Evolutionary conservation across 2,329 filamentous ascomycete species (phyloP), one percentile per base, ranked within the genome.

Genomic region (Aspergillus ochraceus): DNA sequence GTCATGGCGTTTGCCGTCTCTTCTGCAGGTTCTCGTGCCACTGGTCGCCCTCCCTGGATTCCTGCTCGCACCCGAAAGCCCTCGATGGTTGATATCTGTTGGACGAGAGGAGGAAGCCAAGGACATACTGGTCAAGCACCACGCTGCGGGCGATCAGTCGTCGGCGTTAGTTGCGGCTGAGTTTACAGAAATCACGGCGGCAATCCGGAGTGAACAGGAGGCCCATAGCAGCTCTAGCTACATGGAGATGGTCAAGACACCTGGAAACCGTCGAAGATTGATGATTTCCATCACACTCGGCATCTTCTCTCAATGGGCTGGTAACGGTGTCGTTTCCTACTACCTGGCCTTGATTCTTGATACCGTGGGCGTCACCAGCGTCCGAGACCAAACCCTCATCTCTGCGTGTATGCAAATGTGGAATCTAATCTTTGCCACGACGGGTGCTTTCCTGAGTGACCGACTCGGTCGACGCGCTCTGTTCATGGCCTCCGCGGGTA

Each of bases 311-410:
- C 64, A 70, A 39, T 70, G 68, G 69, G 62, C 63, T n/a, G 69
- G 69, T 32, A 70, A 70, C 47, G 71, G 70, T 46, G 66, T 67
- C 14, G 61, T 68, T 20, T 57, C 61, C 14, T 67, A 66, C 54
- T 70, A 67, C 30, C 50, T 65, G 6, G 46, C 59, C 11, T 60
- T 59, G 14, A 66, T 66, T 1, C 52, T 69, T 14, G 54, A 60
- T 10, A 58, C 59, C 0, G 63, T 70, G 6, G 68, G 69, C 4
- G 60, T 71, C n/a, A 69, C 64, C 9, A 29, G 24, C 8, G 55
- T 54, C 4, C 45, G 51, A 12, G 54, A 65, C 32, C 64, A 66
- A 50, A 59, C 62, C 0, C 60, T 66, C 10, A 66, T 67, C 17
- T 61, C 55, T 1, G 63, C 49, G 19, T 64, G 50, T 49, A 59